phyloP scores from a whole-genome alignment of 805 yeast genomes.

The Priceomyces castillae region DNA sequence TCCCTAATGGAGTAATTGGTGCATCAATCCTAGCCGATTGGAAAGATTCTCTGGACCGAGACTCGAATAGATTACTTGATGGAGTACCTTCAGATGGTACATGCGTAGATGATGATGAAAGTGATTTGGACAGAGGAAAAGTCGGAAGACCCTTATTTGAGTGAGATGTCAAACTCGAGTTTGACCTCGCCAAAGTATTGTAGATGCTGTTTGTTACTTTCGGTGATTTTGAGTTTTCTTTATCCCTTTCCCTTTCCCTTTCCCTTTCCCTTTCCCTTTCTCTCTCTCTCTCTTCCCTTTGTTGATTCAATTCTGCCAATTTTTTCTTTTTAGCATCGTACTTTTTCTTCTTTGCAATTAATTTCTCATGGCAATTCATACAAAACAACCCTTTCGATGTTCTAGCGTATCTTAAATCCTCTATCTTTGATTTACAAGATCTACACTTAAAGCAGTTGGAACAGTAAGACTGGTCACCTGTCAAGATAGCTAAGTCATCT shows the following conservation, averaged over 20 bases:
- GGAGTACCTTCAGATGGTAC: not conserved
- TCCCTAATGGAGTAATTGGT: constrained; percentile 11
- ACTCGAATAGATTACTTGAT: not conserved
- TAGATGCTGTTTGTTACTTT: constrained; percentile 6
- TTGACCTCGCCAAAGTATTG: constrained; percentile 7
- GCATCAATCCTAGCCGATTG: constrained; percentile 15
- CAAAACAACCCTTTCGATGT: constrained; percentile 92
- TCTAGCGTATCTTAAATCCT: constrained; percentile 86
- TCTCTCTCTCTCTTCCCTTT: constrained; percentile 8
- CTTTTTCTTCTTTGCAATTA: constrained; percentile 71
- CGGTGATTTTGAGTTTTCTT: constrained; percentile 1
- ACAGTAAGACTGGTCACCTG: constrained; percentile 95
- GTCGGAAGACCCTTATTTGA: constrained; percentile 14
- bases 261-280: constrained; percentile 6
- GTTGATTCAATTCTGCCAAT: constrained; percentile 15
- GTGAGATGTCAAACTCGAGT: constrained; percentile 10
- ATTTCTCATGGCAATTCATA: constrained; percentile 84
- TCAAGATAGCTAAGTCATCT: constrained; percentile 87
- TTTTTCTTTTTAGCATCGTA: constrained; percentile 49
- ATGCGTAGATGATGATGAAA: constrained; percentile 2
- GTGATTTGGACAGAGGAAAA: constrained; percentile 9
- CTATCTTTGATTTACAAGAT: constrained; percentile 80
- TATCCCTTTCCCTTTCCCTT: constrained; percentile 4
- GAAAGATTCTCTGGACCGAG: constrained; percentile 15
- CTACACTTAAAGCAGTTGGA: constrained; percentile 86